These are phyloP conservation scores for Cladochytrium tenue DNA, from an alignment of 371 early-diverging fungal species.

Conservation along the genomic window DNA sequence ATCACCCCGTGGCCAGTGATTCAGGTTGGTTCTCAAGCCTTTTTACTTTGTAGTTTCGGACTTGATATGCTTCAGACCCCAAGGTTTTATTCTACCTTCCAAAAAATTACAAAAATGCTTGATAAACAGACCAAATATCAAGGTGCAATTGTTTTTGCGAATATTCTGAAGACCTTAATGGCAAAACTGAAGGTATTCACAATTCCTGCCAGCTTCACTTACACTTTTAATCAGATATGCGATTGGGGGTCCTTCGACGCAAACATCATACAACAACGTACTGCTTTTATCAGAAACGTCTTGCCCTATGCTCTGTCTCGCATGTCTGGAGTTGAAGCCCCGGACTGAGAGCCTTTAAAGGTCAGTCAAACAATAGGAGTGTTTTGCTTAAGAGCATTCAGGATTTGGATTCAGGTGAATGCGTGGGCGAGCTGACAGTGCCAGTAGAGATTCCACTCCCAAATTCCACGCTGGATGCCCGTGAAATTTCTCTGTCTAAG, in stretches of 20 bases:
- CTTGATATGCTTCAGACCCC: slow-evolving; percentile 8
- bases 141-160: slow-evolving; percentile 1
- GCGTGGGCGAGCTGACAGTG: not conserved
- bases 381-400: not conserved
- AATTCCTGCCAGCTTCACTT: too few species aligned
- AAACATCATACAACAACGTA: slow-evolving; percentile 1
- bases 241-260: slow-evolving; percentile 17
- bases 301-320: slow-evolving; percentile 3
- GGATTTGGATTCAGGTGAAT: not conserved
- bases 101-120: slow-evolving; percentile 8
- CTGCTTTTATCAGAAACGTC: not conserved
- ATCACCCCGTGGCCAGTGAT: slow-evolving; percentile 20
- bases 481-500: not conserved
- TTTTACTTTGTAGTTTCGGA: slow-evolving; percentile 5
- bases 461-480: not conserved
- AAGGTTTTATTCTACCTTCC: slow-evolving; percentile 3
- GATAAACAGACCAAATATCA: slow-evolving; percentile 1
- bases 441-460: not conserved
- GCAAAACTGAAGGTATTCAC: slow-evolving; percentile 5
- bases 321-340: not conserved
- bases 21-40: slow-evolving; percentile 2
- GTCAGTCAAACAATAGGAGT: too few species aligned
- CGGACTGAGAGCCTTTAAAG: slow-evolving; percentile 3
- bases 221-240: too few species aligned
- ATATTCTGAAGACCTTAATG: slow-evolving; percentile 7